phyloP scores from a whole-genome alignment of 169 alveolate species.

The Neospora caninum region DNA sequence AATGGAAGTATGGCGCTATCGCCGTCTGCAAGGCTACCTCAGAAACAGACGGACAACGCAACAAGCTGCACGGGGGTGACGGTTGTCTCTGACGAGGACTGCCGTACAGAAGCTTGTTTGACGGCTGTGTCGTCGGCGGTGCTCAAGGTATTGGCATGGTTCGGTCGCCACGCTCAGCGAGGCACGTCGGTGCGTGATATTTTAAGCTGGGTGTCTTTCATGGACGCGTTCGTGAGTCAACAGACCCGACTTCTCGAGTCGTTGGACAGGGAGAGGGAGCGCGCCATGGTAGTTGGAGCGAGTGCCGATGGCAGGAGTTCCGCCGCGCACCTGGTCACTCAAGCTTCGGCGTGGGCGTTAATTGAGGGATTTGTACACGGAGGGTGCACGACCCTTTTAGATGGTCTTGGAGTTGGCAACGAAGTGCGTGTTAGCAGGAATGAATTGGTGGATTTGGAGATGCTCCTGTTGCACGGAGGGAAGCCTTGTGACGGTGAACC shows the following conservation, averaged over 20 bases:
- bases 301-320: neutral
- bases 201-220: conserved; percentile 67
- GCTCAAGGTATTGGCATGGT: conserved; percentile 68
- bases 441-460: conserved; percentile 26
- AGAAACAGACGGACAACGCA: too few species aligned
- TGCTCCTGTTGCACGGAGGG: conserved; percentile 34
- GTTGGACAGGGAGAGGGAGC: neutral
- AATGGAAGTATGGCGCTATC: neutral
- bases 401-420: conserved; percentile 67
- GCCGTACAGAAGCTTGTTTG: conserved; percentile 30
- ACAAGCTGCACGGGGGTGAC: conserved; percentile 16
- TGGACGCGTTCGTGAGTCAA: conserved; percentile 40
- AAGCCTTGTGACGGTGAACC: neutral
- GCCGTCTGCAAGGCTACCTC: neutral
- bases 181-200: conserved; percentile 77
- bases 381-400: conserved; percentile 59
- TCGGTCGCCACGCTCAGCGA: conserved; percentile 70
- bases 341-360: neutral
- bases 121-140: conserved; percentile 45
- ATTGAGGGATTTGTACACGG: conserved; percentile 64
- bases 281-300: neutral
- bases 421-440: conserved; percentile 34
- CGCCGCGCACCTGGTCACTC: neutral
- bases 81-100: conserved; percentile 28
- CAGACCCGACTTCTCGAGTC: conserved; percentile 11